Base-by-base conservation (phyloP, 495 filamentous ascomycete genomes). In the Podospora conica region DNA sequence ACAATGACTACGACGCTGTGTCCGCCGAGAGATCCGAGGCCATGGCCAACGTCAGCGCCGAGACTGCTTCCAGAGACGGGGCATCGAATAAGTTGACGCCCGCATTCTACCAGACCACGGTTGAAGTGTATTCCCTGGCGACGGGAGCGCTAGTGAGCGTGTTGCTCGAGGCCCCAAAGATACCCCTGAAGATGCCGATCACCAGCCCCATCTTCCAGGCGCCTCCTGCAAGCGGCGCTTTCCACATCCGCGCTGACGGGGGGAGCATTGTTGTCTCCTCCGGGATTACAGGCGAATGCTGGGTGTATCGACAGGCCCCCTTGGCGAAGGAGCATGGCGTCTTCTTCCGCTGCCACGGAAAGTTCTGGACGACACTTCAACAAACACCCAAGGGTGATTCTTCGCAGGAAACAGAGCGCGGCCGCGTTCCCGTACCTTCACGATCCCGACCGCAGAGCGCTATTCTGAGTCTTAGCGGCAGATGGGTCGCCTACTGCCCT, bases 401-500 rank as follows among this genome's bases (percentile, higher is more conserved):
- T 22, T 67, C 79, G 20, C 80, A 78, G 64, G 85, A 87, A 20
- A 56, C 72, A n/a, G 77, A 80, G 60, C 71, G 72, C 57, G 75
- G 75, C 64, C 77, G 73, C 62, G 72, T 63, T 48, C 74, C 70
- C 29, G 60, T 68, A 69, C 77, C 69, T 70, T 75, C 70, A 65
- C 77, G 75, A 31, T 76, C 78, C 18, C 75, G 77, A 55, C 73
- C 78, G 0, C 83, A 87, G 65, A 79, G 73, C 28, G 89, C 93
- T 0, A 86, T 97, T 11, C 73, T 96, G 53, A 87, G 91, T 10
- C 72, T 97, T 5, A 90, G 83, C 56, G 86, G 88, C 54, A 87
- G 91, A 70, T 97, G 91, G 91, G 78, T 98, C 27, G 92, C 92
- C 27, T 87, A 92, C 65, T 90, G 90, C 54, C 92, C 94, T 24